Evolutionary conservation across 208 protist genomes (phyloP).

Genomic region (Phytomonas sp.): DNA sequence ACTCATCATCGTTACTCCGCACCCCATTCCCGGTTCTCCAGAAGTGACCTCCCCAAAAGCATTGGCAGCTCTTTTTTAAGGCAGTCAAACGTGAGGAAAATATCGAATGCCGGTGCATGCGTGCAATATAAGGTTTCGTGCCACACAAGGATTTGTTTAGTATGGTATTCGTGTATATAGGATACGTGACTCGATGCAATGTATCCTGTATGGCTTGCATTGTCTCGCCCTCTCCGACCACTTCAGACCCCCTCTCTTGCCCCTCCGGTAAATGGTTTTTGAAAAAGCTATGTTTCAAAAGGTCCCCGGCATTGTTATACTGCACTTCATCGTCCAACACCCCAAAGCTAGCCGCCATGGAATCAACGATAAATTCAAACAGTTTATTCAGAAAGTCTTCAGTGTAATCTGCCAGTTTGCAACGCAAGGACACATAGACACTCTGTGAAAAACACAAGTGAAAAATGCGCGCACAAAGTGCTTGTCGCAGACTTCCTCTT

Average conservation of each 20-base stretch:
- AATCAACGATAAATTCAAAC: constrained; percentile 34
- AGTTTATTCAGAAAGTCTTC: constrained; percentile 17
- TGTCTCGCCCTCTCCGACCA: background rate
- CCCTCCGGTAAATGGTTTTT: background rate
- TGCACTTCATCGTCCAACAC: constrained; percentile 13
- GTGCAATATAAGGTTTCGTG: background rate
- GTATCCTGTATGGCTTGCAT: background rate
- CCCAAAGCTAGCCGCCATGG: constrained; percentile 17
- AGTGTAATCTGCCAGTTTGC: constrained; percentile 9
- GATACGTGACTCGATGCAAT: background rate
- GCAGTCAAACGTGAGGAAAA: background rate
- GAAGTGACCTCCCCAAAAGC: background rate
- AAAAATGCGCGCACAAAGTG: background rate
- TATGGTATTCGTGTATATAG: background rate
- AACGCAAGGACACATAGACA: constrained; percentile 9
- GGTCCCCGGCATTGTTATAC: constrained; percentile 19
- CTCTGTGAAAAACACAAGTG: background rate
- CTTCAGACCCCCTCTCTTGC: background rate
- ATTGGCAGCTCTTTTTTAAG: background rate
- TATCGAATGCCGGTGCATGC: background rate
- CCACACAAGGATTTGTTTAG: background rate
- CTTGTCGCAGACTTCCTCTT: background rate
- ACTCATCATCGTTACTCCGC: background rate
- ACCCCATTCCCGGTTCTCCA: background rate
- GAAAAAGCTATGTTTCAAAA: constrained; percentile 23